Evolutionary conservation across 2,329 filamentous ascomycete species (phyloP).

Genomic region (Aspergillus awamori): DNA sequence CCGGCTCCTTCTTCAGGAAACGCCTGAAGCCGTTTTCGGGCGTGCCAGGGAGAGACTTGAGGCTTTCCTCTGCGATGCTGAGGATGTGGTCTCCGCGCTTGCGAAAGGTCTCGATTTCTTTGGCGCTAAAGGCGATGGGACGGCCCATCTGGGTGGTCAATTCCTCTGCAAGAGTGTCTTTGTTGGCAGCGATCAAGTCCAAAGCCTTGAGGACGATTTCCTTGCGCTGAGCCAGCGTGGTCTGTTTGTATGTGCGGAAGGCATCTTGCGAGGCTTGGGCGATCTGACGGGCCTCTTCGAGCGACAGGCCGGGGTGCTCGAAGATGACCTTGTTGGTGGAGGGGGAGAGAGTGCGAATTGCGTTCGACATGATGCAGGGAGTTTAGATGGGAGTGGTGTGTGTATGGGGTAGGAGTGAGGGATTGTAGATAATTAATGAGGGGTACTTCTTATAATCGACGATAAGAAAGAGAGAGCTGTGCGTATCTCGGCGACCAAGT

Average conservation of each 20-base stretch:
- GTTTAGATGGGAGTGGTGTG: not conserved
- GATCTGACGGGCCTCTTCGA: constrained; percentile 27
- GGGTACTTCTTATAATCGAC: constrained; percentile 1
- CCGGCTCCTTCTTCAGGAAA: constrained; percentile 81
- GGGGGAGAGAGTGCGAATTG: constrained; percentile 73
- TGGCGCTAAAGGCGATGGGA: constrained; percentile 79
- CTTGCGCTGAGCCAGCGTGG: constrained; percentile 71
- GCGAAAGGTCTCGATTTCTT: constrained; percentile 79
- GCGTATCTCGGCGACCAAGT: not conserved
- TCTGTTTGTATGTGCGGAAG: constrained; percentile 64
- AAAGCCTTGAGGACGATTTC: constrained; percentile 80
- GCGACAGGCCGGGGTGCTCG: constrained; percentile 68
- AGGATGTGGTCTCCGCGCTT: constrained; percentile 81
- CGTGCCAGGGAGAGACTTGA: constrained; percentile 79
- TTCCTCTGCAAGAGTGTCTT: constrained; percentile 77
- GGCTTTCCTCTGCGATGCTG: constrained; percentile 74
- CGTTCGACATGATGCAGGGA: constrained; percentile 28
- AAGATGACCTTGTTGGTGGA: constrained; percentile 82
- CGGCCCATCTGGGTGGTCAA: constrained; percentile 90
- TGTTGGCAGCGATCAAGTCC: constrained; percentile 65
- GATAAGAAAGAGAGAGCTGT: not conserved
- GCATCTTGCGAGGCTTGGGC: constrained; percentile 33
- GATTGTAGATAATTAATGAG: not conserved
- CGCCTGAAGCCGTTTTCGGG: constrained; percentile 82
- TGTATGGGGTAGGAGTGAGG: not conserved